Evolutionary conservation across 352 stramenopile genomes (phyloP).

Genomic region (Phytophthora quininea): DNA sequence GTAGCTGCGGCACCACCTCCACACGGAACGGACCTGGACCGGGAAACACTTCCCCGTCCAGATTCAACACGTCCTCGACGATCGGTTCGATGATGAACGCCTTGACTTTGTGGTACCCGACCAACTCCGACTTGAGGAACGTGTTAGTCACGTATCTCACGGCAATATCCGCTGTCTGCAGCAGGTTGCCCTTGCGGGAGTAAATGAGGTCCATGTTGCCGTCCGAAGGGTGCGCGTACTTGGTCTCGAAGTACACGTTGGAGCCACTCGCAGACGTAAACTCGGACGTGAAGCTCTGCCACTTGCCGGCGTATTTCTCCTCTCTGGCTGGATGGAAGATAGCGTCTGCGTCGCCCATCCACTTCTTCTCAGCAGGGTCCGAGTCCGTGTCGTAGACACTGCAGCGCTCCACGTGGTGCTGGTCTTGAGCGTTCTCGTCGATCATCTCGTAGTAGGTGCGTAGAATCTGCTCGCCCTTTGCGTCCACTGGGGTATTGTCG

Average conservation of each 20-base stretch:
- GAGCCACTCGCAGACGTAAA: constrained; percentile 66
- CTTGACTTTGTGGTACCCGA: constrained; percentile 83
- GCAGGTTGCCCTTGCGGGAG: constrained; percentile 54
- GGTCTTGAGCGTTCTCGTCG: constrained; percentile 60
- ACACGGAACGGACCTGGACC: constrained; percentile 71
- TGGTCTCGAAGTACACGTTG: constrained; percentile 84
- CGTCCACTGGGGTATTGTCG: constrained; percentile 48
- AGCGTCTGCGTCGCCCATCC: constrained; percentile 58
- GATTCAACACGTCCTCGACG: constrained; percentile 70
- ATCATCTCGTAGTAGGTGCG: constrained; percentile 77
- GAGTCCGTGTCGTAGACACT: constrained; percentile 72
- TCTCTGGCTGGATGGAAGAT: constrained; percentile 72
- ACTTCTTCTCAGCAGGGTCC: constrained; percentile 48
- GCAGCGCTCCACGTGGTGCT: constrained; percentile 78
- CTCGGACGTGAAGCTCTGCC: constrained; percentile 54
- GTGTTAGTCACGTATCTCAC: constrained; percentile 60
- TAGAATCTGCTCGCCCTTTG: constrained; percentile 59
- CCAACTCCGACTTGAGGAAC: constrained; percentile 61
- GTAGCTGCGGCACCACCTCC: constrained; percentile 71
- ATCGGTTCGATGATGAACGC: constrained; percentile 75
- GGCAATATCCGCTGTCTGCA: constrained; percentile 53
- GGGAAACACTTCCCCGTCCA: constrained; percentile 76
- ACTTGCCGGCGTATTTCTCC: constrained; percentile 61
- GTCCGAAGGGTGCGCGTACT: constrained; percentile 80
- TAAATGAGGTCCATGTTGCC: constrained; percentile 82